Conservation (phyloP, 257 asterid genomes). For the Anisodus tanguticus region DNA sequence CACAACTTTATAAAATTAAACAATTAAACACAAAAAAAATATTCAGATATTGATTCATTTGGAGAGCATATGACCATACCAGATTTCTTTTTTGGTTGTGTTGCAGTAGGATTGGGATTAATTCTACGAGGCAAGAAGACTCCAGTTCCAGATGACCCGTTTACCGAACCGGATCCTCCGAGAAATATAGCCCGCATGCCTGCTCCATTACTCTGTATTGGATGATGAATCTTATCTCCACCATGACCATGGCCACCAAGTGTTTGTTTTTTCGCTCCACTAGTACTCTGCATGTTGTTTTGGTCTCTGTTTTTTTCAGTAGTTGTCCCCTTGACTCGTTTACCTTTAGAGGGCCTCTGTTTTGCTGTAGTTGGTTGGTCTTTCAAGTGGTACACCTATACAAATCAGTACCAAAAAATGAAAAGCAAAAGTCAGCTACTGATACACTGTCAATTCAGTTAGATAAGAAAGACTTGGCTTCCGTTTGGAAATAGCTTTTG, state of each 20-base stretch:
- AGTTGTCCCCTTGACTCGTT: constrained; percentile 35
- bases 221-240: constrained; percentile 11
- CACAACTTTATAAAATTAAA: neutral
- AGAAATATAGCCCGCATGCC: constrained; percentile 83
- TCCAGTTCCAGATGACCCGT: constrained; percentile 72
- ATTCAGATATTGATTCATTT: neutral
- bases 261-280: neutral
- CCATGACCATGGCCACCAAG: constrained; percentile 13
- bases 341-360: constrained; percentile 36
- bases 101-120: constrained; percentile 31
- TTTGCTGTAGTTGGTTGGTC: constrained; percentile 46
- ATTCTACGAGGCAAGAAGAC: constrained; percentile 68
- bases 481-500: too few species aligned
- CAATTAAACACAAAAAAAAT: neutral
- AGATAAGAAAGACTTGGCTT: neutral
- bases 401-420: neutral
- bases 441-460: neutral
- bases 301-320: neutral
- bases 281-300: neutral
- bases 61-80: constrained; percentile 42
- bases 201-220: constrained; percentile 51
- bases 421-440: neutral
- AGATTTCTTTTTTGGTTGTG: constrained; percentile 52
- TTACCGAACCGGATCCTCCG: constrained; percentile 56
- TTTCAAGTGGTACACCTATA: constrained; percentile 51